A percentile compares a stretch with the other conserved stretches of the same genome.
These are phyloP conservation scores for Marchantia paleacea DNA, from an alignment of 225 moss, liverwort and hornwort genomes.

Conservation along the genomic window DNA sequence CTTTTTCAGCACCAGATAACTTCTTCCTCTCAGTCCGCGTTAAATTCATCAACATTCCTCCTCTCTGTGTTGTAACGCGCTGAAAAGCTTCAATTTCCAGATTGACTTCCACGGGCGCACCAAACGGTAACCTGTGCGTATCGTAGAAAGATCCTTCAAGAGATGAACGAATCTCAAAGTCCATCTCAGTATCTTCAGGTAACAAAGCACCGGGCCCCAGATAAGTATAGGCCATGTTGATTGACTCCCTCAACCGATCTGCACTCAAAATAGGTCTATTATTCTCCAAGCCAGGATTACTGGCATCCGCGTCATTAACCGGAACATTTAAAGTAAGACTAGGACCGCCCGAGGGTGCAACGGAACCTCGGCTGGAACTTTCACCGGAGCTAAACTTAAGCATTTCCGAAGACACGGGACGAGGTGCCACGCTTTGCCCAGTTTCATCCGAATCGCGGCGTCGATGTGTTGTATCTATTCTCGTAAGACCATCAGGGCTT, in stretches of 20 bases:
- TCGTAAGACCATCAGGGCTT: neutral
- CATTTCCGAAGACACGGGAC: neutral
- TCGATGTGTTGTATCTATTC: constrained; percentile 1
- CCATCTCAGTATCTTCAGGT: constrained; percentile 14
- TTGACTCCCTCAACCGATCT: constrained; percentile 12
- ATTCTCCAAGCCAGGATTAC: constrained; percentile 10
- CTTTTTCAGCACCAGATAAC: constrained; percentile 46
- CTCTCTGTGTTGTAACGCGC: constrained; percentile 1
- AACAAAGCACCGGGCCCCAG: constrained; percentile 7
- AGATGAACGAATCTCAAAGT: constrained; percentile 18
- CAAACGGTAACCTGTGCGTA: constrained; percentile 8
- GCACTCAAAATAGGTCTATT: constrained; percentile 3
- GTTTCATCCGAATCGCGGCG: constrained; percentile 9
- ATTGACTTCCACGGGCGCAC: constrained; percentile 24
- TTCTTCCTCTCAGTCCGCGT: constrained; percentile 26
- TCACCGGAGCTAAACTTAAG: neutral
- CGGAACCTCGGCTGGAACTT: constrained; percentile 10
- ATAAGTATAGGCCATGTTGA: constrained; percentile 18
- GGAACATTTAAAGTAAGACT: constrained; percentile 9
- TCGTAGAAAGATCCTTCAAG: constrained; percentile 16
- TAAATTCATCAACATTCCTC: constrained; percentile 17
- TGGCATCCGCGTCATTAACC: constrained; percentile 2
- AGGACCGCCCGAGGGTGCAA: neutral
- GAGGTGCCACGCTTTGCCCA: neutral
- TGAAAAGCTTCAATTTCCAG: constrained; percentile 14